Base-by-base conservation (phyloP, 1,139 yeast species). In the Geotrichum phurueaensis region DNA sequence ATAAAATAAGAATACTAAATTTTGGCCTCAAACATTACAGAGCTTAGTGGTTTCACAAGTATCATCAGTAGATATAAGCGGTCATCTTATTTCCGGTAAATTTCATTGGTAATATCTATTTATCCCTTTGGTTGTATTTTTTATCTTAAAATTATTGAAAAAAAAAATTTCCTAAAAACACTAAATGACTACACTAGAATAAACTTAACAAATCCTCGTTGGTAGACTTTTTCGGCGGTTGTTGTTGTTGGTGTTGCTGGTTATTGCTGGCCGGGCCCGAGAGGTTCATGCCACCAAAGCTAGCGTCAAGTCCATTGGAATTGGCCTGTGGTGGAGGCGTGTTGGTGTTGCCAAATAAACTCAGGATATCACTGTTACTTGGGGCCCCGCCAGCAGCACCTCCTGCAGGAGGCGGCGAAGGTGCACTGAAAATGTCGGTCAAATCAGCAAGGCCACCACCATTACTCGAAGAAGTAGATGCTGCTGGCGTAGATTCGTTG, bases 121-220 rank as follows among this genome's bases (percentile, higher is more conserved):
- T 27, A 25, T 5, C 31, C 9, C 22, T 31, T 51, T 23, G 10
- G 23, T 50, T 22, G 9, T 33, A 22, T n/a, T 51, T 20, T 18
- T 18, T 2, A 39, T 39, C 47, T 39, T 39, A 39, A 33, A 39
- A 39, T 39, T 39, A 39, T 2, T 39, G 47, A n/a, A 15, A 23
- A 56, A 15, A 23, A 56, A 51, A 43, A 15, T 25, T 31, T 13
- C 50, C 51, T 51, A 56, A 57, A 56, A 57, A n/a, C 5, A 15
- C 47, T 39, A 7, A n/a, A 39, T n/a, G 13, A 50, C 31, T 50
- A 50, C 13, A 36, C 25, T 52, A 52, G 39, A 52, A 83, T 60
- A 86, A 74, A 67, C 84, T 87, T 64, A 86, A 74, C 63, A 86
- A 76, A 68, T 86, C 90, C 61, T 77, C 73, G 55, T 77, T 75